These are phyloP conservation scores for Fusarium fujikuroi DNA, from an alignment of 2,329 filamentous ascomycete species.

Conservation along the genomic window DNA sequence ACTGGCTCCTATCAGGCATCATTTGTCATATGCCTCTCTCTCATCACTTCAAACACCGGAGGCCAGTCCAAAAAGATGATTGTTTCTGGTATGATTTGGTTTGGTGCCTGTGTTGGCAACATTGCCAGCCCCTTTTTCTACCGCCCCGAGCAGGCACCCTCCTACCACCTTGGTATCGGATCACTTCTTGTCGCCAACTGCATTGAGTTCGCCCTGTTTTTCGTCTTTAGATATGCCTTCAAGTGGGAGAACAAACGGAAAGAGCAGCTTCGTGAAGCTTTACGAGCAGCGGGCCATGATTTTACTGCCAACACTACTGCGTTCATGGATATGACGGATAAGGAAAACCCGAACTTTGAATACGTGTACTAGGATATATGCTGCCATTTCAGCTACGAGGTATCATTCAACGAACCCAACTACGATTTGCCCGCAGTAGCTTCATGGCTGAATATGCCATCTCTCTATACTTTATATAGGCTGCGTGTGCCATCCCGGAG, in stretches of 20 bases:
- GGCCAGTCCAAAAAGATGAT: conserved; percentile 73
- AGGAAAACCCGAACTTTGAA: conserved; percentile 55
- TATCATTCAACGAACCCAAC: background rate
- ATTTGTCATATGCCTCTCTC: conserved; percentile 54
- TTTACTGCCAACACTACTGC: conserved; percentile 51
- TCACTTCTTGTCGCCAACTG: conserved; percentile 56
- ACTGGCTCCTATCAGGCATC: conserved; percentile 54
- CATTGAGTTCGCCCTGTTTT: conserved; percentile 52
- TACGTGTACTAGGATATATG: conserved; percentile 50
- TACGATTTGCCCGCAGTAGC: too few relatives aligned
- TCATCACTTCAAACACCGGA: conserved; percentile 61
- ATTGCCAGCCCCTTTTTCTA: conserved; percentile 73
- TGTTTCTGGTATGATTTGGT: conserved; percentile 69
- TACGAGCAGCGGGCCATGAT: conserved; percentile 42
- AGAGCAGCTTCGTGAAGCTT: conserved; percentile 48
- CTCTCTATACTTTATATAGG: background rate
- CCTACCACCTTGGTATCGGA: conserved; percentile 54
- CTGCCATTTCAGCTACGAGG: background rate
- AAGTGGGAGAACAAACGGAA: conserved; percentile 54
- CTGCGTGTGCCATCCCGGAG: background rate
- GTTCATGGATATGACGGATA: conserved; percentile 56
- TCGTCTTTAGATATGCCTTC: conserved; percentile 53
- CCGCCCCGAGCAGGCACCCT: conserved; percentile 60
- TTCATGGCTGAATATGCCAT: background rate
- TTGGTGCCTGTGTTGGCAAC: conserved; percentile 70